phyloP scores from a whole-genome alignment of 1,139 yeast species.

The Saccharomycopsis phalli region DNA sequence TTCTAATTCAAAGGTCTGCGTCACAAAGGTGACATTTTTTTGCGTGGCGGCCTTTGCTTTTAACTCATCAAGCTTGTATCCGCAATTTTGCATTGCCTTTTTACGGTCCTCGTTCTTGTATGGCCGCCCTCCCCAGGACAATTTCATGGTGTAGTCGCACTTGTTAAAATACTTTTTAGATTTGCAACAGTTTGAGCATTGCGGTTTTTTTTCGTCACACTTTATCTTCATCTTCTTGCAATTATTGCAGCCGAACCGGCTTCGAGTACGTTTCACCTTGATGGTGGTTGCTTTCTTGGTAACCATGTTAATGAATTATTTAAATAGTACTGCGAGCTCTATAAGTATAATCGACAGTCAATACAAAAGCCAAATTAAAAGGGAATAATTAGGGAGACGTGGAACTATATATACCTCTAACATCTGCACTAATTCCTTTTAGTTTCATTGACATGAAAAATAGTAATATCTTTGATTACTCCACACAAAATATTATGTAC shows the following conservation, averaged over 20 bases:
- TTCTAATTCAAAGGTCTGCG: not conserved
- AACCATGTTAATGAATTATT: too few relatives aligned
- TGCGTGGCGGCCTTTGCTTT: not conserved
- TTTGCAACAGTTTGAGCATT: slow-evolving; percentile 51
- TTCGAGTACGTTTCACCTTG: slow-evolving; percentile 27
- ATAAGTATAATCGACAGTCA: too few relatives aligned
- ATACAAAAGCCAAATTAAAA: too few relatives aligned
- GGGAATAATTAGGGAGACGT: too few relatives aligned
- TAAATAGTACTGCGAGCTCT: too few relatives aligned
- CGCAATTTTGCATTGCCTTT: slow-evolving; percentile 20
- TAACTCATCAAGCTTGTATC: slow-evolving; percentile 5
- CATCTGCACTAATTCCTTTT: too few relatives aligned
- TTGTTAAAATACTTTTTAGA: slow-evolving; percentile 26
- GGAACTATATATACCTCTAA: too few relatives aligned
- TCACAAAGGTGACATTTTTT: slow-evolving; percentile 3
- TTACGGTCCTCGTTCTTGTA: slow-evolving; percentile 33
- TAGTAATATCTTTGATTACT: too few relatives aligned
- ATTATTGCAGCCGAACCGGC: slow-evolving; percentile 52
- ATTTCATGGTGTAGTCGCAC: slow-evolving; percentile 59
- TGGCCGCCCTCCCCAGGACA: slow-evolving; percentile 78
- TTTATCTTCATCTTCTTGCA: slow-evolving; percentile 65
- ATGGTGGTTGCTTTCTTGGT: too few relatives aligned
- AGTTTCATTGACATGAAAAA: too few relatives aligned
- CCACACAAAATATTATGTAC: too few relatives aligned
- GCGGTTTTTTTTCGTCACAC: slow-evolving; percentile 65